phyloP scores from a whole-genome alignment of 768 basidiomycete genomes.

The Vararia minispora region DNA sequence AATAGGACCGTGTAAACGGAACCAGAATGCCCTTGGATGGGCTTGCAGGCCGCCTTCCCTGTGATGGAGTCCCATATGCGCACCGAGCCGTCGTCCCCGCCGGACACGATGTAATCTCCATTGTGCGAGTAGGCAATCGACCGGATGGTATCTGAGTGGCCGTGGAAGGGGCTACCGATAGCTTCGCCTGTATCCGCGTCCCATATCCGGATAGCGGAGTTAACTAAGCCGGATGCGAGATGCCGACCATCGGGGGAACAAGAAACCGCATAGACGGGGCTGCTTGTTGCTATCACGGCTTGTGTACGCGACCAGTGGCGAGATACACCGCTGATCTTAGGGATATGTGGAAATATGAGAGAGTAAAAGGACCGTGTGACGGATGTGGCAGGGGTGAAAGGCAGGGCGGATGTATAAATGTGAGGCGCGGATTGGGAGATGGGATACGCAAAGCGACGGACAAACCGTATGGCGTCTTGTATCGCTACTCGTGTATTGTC shows the following conservation, averaged over 20 bases:
- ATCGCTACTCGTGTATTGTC: too few relatives aligned
- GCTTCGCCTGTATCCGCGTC: conserved; percentile 7
- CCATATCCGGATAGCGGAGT: conserved; percentile 6
- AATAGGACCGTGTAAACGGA: not conserved
- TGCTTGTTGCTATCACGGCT: too few relatives aligned
- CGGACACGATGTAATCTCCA: conserved; percentile 1
- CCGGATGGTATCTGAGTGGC: conserved; percentile 40
- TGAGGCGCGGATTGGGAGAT: conserved; percentile 17
- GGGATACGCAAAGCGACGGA: too few relatives aligned
- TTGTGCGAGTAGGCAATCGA: conserved; percentile 35
- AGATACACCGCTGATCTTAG: too few relatives aligned
- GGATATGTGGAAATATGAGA: too few relatives aligned
- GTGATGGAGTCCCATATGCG: conserved; percentile 6
- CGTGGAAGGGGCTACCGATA: conserved; percentile 27
- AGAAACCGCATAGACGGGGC: conserved; percentile 40
- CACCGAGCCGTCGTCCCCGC: conserved; percentile 4
- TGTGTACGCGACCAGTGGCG: too few relatives aligned
- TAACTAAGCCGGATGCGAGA: not conserved
- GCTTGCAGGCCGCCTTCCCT: not conserved
- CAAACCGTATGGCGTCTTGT: too few relatives aligned
- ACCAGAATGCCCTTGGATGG: not conserved
- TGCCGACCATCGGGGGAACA: conserved; percentile 26
- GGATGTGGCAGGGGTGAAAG: too few relatives aligned
- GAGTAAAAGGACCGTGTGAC: too few relatives aligned
- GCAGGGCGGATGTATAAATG: too few relatives aligned